Evolutionary conservation across 495 filamentous ascomycete species (phyloP).

Genomic region (Penicillium cataractarum): DNA sequence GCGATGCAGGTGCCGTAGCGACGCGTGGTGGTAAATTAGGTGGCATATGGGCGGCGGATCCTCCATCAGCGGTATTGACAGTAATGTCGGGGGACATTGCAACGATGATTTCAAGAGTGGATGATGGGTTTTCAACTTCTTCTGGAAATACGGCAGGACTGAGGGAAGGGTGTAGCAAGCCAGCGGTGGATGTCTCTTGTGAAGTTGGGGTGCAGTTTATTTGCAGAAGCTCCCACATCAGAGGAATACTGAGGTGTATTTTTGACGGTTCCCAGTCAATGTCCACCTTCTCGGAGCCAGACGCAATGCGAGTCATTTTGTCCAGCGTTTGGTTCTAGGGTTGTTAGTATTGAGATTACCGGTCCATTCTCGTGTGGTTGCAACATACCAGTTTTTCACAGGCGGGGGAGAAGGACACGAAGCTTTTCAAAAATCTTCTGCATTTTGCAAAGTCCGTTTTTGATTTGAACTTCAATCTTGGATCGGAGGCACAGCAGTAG

Average conservation of each 20-base stretch:
- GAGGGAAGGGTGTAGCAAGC: conserved; percentile 40
- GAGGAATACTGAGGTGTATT: conserved; percentile 51
- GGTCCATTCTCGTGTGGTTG: not conserved
- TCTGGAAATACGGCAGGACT: conserved; percentile 28
- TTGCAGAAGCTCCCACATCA: conserved; percentile 54
- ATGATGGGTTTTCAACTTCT: conserved; percentile 30
- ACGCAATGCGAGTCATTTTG: conserved; percentile 47
- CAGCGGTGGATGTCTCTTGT: conserved; percentile 32
- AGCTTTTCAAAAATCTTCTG: conserved; percentile 45
- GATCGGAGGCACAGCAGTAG: conserved; percentile 48
- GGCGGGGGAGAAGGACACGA: conserved; percentile 43
- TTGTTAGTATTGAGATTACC: conserved; percentile 1
- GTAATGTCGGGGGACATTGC: conserved; percentile 49
- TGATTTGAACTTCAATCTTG: conserved; percentile 49
- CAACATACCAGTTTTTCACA: conserved; percentile 41
- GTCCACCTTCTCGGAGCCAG: conserved; percentile 46
- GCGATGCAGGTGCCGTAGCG: conserved; percentile 23
- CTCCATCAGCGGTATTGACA: conserved; percentile 48
- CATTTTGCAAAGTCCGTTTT: conserved; percentile 51
- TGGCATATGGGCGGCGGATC: conserved; percentile 44
- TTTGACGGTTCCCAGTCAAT: conserved; percentile 51
- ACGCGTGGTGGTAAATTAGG: conserved; percentile 27
- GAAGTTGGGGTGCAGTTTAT: conserved; percentile 37
- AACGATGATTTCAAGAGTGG: conserved; percentile 48
- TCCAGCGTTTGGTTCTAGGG: conserved; percentile 44